Conservation (phyloP, 2,329 filamentous ascomycete genomes). For the Colletotrichum nymphaeae region DNA sequence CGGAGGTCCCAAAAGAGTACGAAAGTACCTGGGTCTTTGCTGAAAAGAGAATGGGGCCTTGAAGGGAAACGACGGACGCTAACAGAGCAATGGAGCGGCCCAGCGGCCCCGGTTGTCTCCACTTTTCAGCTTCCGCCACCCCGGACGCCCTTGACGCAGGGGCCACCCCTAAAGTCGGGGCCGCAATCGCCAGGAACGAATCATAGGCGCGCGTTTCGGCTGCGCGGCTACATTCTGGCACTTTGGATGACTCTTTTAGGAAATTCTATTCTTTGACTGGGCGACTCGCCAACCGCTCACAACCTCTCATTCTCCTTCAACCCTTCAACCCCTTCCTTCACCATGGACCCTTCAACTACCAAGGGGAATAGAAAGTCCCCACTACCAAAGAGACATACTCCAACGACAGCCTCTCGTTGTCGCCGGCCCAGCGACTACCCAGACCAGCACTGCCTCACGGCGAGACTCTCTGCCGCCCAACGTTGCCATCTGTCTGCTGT, state of each 20-base stretch:
- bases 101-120: too few relatives aligned
- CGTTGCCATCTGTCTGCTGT: not conserved
- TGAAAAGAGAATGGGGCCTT: conserved; percentile 3
- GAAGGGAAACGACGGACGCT: conserved; percentile 9
- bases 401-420: conserved; percentile 47
- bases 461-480: conserved; percentile 26
- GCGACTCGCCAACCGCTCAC: conserved; percentile 14
- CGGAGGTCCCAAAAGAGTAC: not conserved
- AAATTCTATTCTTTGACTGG: conserved; percentile 3
- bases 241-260: conserved; percentile 6
- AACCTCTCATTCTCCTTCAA: not conserved
- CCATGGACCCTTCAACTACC: not conserved
- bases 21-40: not conserved
- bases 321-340: not conserved
- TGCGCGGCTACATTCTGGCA: conserved; percentile 35
- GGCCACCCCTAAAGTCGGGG: conserved; percentile 15
- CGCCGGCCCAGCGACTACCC: conserved; percentile 36
- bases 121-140: not conserved
- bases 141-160: conserved; percentile 8
- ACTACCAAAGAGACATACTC: conserved; percentile 39
- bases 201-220: conserved; percentile 34
- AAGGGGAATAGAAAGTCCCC: not conserved
- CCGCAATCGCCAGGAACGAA: conserved; percentile 15
- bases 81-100: conserved; percentile 12
- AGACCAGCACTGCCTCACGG: conserved; percentile 45